These are phyloP conservation scores for Arabis alpina DNA, from an alignment of 345 rosid genomes.

Conservation along the genomic window DNA sequence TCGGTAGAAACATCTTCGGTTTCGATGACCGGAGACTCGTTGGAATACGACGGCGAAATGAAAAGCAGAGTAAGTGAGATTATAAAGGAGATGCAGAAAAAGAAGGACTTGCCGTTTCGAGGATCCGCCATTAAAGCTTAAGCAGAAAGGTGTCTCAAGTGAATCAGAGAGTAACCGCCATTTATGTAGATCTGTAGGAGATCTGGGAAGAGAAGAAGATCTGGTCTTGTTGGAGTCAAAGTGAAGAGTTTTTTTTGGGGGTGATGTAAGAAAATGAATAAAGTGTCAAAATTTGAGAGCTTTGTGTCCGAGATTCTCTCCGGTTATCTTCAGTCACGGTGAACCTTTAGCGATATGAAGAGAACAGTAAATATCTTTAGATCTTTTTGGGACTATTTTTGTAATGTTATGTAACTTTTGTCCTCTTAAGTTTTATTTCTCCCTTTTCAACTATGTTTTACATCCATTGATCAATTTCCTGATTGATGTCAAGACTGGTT, in stretches of 20 bases:
- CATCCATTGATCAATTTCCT: no score
- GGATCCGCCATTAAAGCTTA: slow-evolving; percentile 54
- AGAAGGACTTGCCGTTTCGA: slow-evolving; percentile 64
- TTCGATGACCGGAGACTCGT: slow-evolving; percentile 35
- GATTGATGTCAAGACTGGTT: no score
- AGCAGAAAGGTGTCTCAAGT: slow-evolving; percentile 11
- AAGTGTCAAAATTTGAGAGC: neutral
- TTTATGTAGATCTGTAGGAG: slow-evolving; percentile 41
- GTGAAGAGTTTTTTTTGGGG: slow-evolving; percentile 7
- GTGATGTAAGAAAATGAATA: neutral
- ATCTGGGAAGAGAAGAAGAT: slow-evolving; percentile 42
- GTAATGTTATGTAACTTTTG: no score
- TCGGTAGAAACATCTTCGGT: slow-evolving; percentile 31
- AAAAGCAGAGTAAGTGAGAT: slow-evolving; percentile 45
- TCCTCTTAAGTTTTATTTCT: neutral
- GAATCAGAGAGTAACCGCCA: slow-evolving; percentile 48
- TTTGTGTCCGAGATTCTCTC: slow-evolving; percentile 22
- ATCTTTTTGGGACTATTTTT: neutral
- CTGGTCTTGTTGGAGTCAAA: slow-evolving; percentile 33
- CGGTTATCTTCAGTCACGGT: slow-evolving; percentile 38
- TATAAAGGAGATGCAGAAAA: slow-evolving; percentile 31
- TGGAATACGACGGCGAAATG: slow-evolving; percentile 42
- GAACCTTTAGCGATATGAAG: neutral
- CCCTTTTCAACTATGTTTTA: no score
- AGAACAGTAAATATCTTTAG: neutral